Conservation (phyloP, 2,329 filamentous ascomycete genomes). For the Cladosporium sp. region DNA sequence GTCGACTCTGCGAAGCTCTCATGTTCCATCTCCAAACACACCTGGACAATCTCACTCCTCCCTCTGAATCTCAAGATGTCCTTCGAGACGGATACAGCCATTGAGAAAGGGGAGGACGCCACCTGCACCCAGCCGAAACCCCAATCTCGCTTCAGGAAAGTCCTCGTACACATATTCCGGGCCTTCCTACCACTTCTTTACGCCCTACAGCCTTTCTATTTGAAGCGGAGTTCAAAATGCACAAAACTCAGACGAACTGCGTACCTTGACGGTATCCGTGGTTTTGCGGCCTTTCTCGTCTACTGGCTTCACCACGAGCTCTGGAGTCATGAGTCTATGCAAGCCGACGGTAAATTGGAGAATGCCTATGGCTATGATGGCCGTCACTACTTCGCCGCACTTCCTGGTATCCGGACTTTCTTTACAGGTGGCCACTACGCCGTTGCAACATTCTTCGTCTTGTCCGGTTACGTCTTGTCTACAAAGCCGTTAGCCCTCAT, state of each 20-base stretch:
- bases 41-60: background rate
- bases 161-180: background rate
- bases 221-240: background rate
- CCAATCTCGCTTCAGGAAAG: background rate
- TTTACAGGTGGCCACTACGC: conserved; percentile 65
- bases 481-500: conserved; percentile 49
- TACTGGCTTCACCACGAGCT: conserved; percentile 63
- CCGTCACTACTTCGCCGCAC: conserved; percentile 52
- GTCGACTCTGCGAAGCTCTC: background rate
- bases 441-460: conserved; percentile 55
- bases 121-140: background rate
- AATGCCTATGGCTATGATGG: conserved; percentile 56
- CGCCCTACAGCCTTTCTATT: background rate
- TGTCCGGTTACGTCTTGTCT: conserved; percentile 57
- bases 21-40: background rate
- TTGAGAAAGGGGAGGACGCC: background rate
- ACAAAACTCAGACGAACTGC: conserved; percentile 52
- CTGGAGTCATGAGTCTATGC: conserved; percentile 55
- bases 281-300: conserved; percentile 67
- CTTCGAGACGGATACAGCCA: background rate
- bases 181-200: background rate
- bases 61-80: background rate
- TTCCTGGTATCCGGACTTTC: conserved; percentile 62
- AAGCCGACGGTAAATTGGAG: conserved; percentile 50
- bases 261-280: conserved; percentile 67